Conservation (phyloP, 1,284 basidiomycete species). For the Lentinus polychrous region DNA sequence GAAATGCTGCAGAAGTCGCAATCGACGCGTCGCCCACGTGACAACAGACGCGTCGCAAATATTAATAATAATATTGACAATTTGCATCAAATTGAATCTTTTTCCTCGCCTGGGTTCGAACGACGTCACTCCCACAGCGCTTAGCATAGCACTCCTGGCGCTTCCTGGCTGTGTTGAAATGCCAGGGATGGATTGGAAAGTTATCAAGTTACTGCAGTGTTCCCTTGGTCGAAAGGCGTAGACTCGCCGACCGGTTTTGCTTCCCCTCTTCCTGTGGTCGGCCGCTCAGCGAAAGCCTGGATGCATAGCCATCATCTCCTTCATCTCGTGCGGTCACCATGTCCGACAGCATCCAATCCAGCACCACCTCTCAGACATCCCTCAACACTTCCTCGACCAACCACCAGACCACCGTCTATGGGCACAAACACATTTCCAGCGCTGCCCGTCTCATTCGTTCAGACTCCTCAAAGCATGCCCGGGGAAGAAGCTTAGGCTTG, state of each 20-base stretch:
- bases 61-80: too few species aligned
- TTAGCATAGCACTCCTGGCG: too few species aligned
- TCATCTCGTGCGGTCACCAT: constrained; percentile 5
- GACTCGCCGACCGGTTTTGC: too few species aligned
- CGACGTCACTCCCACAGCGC: too few species aligned
- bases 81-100: too few species aligned
- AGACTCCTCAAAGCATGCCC: constrained; percentile 15
- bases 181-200: too few species aligned
- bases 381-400: constrained; percentile 20
- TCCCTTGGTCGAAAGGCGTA: too few species aligned
- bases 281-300: background rate
- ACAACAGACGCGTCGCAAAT: too few species aligned
- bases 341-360: constrained; percentile 14
- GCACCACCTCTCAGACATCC: constrained; percentile 18
- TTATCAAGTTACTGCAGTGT: too few species aligned
- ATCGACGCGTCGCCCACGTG: constrained; percentile 7
- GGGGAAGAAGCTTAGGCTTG: constrained; percentile 24
- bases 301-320: background rate
- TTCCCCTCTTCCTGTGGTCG: too few species aligned
- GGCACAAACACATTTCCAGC: constrained; percentile 16
- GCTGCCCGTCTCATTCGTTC: constrained; percentile 14
- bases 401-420: constrained; percentile 12
- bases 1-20: constrained; percentile 7
- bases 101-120: too few species aligned
- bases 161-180: too few species aligned